Evolutionary conservation across 805 yeast species (phyloP).

Genomic region (Nakazawaea siamensis): DNA sequence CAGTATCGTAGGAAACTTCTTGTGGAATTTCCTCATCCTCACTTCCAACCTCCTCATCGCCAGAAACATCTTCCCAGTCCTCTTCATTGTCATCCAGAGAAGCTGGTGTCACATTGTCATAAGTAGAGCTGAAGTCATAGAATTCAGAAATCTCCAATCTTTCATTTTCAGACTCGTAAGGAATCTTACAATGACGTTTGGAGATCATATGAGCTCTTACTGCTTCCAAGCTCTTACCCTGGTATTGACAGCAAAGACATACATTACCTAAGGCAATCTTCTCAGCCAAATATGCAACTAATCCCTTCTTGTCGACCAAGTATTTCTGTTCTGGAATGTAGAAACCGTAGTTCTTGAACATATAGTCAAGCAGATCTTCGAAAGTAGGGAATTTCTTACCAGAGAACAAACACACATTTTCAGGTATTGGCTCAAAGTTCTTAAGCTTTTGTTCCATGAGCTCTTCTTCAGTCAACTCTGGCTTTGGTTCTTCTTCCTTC

Average conservation of each 20-base stretch:
- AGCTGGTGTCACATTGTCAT: conserved; percentile 27
- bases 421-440: conserved; percentile 38
- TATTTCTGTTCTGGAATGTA: conserved; percentile 79
- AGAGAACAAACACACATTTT: conserved; percentile 44
- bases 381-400: conserved; percentile 25
- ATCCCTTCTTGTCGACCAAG: conserved; percentile 60
- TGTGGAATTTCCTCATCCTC: conserved; percentile 23
- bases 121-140: conserved; percentile 75
- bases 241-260: conserved; percentile 75
- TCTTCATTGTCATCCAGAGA: conserved; percentile 21
- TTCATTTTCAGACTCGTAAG: conserved; percentile 79
- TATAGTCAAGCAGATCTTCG: conserved; percentile 51
- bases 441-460: conserved; percentile 34
- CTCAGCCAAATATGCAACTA: conserved; percentile 69
- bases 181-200: conserved; percentile 83
- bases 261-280: conserved; percentile 76
- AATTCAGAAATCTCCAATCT: conserved; percentile 67
- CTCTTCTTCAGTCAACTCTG: conserved; percentile 16
- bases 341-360: conserved; percentile 75
- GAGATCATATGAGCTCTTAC: conserved; percentile 82
- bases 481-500: conserved; percentile 12
- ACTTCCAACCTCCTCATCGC: conserved; percentile 23
- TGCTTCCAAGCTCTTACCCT: conserved; percentile 79
- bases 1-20: conserved; percentile 27
- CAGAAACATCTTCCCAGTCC: conserved; percentile 25